Evolutionary conservation across 805 yeast species (phyloP).

Genomic region (Zygosaccharomyces bisporus): DNA sequence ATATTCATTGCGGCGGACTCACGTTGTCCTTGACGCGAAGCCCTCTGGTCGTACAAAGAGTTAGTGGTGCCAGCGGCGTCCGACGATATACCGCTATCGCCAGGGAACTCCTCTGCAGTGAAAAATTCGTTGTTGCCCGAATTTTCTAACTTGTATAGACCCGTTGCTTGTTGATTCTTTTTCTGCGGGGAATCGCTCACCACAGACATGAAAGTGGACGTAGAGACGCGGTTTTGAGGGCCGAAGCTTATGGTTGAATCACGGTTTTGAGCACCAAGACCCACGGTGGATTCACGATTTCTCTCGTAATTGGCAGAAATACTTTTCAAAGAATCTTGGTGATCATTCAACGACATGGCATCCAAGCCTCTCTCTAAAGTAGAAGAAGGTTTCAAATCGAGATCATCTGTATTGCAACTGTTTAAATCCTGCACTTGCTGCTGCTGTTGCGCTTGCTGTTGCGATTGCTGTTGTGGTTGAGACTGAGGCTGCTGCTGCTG

Average conservation of each 20-base stretch:
- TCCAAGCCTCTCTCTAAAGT: constrained; percentile 22
- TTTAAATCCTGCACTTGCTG: constrained; percentile 3
- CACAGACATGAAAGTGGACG: constrained; percentile 25
- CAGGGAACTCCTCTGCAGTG: constrained; percentile 31
- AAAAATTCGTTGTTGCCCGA: constrained; percentile 28
- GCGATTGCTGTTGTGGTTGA: constrained; percentile 12
- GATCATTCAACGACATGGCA: constrained; percentile 15
- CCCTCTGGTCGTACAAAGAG: neutral
- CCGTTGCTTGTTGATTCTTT: constrained; percentile 24
- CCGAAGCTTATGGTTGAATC: neutral
- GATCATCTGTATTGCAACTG: constrained; percentile 7
- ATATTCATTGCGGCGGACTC: neutral
- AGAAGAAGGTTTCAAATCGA: constrained; percentile 22
- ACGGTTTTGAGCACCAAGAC: constrained; percentile 1
- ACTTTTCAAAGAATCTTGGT: constrained; percentile 1
- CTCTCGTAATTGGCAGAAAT: neutral
- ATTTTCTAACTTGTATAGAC: constrained; percentile 28
- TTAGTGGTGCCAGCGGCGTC: neutral
- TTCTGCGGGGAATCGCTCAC: constrained; percentile 28
- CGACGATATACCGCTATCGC: neutral
- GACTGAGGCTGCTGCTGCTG: neutral
- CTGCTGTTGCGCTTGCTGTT: constrained; percentile 11
- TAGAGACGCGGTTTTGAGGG: constrained; percentile 19
- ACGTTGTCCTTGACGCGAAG: neutral
- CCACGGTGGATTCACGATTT: neutral